A percentile compares a stretch with the other conserved stretches of the same genome.
phyloP scores from a whole-genome alignment of 1,284 basidiomycete species.

The Fomitiporia mediterranea region DNA sequence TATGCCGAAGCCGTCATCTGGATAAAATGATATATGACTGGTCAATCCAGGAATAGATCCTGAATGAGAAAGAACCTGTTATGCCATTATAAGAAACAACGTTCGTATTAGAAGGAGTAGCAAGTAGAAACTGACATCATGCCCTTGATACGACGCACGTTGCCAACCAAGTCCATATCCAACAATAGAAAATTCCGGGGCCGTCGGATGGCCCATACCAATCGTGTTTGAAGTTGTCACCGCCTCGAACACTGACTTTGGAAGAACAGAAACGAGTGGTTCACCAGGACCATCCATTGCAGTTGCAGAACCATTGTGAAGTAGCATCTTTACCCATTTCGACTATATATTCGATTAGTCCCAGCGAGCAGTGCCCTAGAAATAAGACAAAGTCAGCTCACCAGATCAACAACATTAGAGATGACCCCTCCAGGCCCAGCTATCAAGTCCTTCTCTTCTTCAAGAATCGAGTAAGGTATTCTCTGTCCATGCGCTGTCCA shows the following conservation, averaged over 20 bases:
- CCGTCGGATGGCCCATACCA: background rate
- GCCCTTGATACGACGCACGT: constrained; percentile 24
- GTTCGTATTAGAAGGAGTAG: background rate
- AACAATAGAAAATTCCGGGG: constrained; percentile 21
- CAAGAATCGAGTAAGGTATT: constrained; percentile 30
- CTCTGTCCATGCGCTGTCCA: constrained; percentile 24
- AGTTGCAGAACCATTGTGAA: constrained; percentile 33
- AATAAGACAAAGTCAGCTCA: constrained; percentile 9
- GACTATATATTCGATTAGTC: constrained; percentile 26
- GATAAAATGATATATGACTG: constrained; percentile 27
- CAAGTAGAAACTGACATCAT: constrained; percentile 24
- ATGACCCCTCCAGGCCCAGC: constrained; percentile 44
- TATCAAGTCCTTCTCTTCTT: constrained; percentile 25
- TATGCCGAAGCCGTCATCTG: constrained; percentile 29
- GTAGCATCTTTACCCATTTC: constrained; percentile 40
- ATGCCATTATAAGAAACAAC: background rate
- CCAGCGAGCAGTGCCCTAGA: background rate
- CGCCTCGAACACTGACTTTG: constrained; percentile 33
- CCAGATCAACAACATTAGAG: constrained; percentile 31
- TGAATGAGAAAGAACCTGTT: constrained; percentile 29
- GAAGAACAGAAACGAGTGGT: constrained; percentile 32
- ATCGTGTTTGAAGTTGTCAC: constrained; percentile 34
- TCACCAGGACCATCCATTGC: constrained; percentile 36
- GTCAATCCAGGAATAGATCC: constrained; percentile 31
- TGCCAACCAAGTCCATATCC: constrained; percentile 32